A percentile compares a stretch with the other conserved stretches of the same genome.
Conservation (phyloP, 768 basidiomycete genomes). For the Gymnopilus dilepis region DNA sequence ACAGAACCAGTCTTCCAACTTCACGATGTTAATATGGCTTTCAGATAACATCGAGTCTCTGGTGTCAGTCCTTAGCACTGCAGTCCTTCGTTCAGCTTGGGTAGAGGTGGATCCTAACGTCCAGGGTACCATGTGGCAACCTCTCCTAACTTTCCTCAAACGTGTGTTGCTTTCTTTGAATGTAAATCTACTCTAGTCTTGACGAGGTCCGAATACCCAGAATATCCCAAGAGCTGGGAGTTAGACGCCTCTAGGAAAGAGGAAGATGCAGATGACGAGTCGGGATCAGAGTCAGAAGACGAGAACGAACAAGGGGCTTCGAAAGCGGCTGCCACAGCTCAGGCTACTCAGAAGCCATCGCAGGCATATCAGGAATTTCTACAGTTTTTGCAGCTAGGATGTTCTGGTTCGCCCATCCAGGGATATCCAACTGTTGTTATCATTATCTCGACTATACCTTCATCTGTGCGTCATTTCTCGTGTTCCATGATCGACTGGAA, state of each 20-base stretch:
- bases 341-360: slow-evolving; percentile 29
- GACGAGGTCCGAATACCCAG: slow-evolving; percentile 37
- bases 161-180: slow-evolving; percentile 46
- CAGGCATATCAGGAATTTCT: slow-evolving; percentile 75
- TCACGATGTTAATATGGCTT: neutral
- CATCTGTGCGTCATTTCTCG: slow-evolving; percentile 49
- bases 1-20: neutral
- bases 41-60: slow-evolving; percentile 32
- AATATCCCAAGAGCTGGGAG: slow-evolving; percentile 70
- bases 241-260: slow-evolving; percentile 39
- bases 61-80: slow-evolving; percentile 56
- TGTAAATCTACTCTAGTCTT: no score
- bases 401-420: slow-evolving; percentile 76
- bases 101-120: slow-evolving; percentile 75
- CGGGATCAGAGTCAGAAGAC: slow-evolving; percentile 41
- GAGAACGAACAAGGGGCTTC: slow-evolving; percentile 35
- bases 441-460: slow-evolving; percentile 81
- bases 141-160: slow-evolving; percentile 72
- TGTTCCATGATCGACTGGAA: slow-evolving; percentile 1
- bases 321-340: neutral
- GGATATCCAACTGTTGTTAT: slow-evolving; percentile 86
- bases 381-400: slow-evolving; percentile 77
- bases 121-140: slow-evolving; percentile 70
- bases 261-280: slow-evolving; percentile 40
- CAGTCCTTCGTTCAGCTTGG: slow-evolving; percentile 69